Evolutionary conservation across 2,329 filamentous ascomycete species (phyloP), one percentile per base, ranked within the genome.

Genomic region (Trichoderma koningiopsis): DNA sequence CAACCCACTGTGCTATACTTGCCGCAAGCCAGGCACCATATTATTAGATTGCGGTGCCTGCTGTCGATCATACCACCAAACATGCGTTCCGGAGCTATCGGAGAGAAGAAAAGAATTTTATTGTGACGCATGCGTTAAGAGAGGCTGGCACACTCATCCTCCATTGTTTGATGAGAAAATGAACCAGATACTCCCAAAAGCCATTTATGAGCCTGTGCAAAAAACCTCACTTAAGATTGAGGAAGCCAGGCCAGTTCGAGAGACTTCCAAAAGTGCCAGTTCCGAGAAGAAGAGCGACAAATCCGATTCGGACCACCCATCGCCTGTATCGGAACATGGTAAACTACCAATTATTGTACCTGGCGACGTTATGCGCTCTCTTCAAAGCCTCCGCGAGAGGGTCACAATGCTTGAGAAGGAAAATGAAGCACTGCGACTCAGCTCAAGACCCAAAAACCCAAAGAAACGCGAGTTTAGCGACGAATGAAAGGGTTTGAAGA

Each of bases 351-450:
- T 16, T 19, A 8, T 19, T 22, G 52, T 24, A 24, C 62, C 57
- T 37, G 62, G 52, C 13, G 52, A 65, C 27, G 62, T 65, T n/a
- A 33, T 65, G 31, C 62, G 52, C 35, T 65, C 62, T 43, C 52
- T 65, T 13, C 62, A 65, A 16, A 65, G 62, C 52, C 62, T 65
- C 4, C 52, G 62, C 5, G 62, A 65, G 24, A 43, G 52, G 13
- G 62, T 65, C 4, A 65, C 3, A 11, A 65, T n/a, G 19, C 62
- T 65, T n/a, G 62, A 65, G 62, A 65, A 31, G 10, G 62, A 65
- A 57, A 57, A 65, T 40, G 62, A 65, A 0, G 62, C 62, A 2
- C 22, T 47, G 8, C 52, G 62, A 10, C 52, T 40, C 1, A 33
- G 19, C 3, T 57, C 62, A 19, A 24, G 35, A n/a, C 14, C 35